Evolutionary conservation across 495 filamentous ascomycete genomes (phyloP).

Genomic region (Tuber indicum): DNA sequence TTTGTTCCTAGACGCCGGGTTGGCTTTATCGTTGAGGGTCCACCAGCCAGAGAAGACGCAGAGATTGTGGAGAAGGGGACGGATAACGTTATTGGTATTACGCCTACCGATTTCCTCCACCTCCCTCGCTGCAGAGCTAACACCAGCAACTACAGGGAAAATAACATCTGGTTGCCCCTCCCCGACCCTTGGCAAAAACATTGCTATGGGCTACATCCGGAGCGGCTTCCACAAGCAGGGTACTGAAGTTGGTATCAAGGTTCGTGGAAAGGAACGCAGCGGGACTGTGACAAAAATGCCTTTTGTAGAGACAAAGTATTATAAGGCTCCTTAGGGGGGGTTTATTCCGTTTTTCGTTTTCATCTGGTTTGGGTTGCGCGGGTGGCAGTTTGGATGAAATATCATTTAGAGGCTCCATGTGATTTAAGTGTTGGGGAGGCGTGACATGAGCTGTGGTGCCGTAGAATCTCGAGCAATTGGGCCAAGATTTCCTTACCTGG

Average conservation of each 20-base stretch:
- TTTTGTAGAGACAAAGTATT: constrained; percentile 79
- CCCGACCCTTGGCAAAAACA: constrained; percentile 76
- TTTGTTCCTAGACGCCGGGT: constrained; percentile 68
- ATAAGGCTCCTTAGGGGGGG: constrained; percentile 42
- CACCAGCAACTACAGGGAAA: constrained; percentile 48
- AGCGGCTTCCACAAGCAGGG: constrained; percentile 77
- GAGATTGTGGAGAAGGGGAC: constrained; percentile 58
- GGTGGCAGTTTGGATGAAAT: neutral
- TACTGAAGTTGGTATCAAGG: constrained; percentile 71
- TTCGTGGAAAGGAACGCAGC: constrained; percentile 73
- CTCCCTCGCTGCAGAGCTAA: constrained; percentile 13
- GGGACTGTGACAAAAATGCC: constrained; percentile 88
- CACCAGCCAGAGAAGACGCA: constrained; percentile 85
- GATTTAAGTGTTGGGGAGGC: neutral
- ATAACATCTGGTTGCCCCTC: constrained; percentile 88
- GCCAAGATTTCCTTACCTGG: too few relatives aligned
- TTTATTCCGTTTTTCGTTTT: neutral
- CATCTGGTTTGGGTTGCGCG: neutral
- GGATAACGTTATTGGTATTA: constrained; percentile 51
- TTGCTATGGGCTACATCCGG: constrained; percentile 93
- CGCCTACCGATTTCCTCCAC: constrained; percentile 25
- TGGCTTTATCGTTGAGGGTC: constrained; percentile 74
- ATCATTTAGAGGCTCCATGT: neutral
- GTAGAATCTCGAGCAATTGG: too few relatives aligned
- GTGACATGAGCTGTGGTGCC: neutral